Percentiles rank a stretch among this genome's conserved stretches.
These are phyloP conservation scores for Curvularia verruculosa DNA, from an alignment of 2,329 filamentous ascomycete species.

Conservation along the genomic window DNA sequence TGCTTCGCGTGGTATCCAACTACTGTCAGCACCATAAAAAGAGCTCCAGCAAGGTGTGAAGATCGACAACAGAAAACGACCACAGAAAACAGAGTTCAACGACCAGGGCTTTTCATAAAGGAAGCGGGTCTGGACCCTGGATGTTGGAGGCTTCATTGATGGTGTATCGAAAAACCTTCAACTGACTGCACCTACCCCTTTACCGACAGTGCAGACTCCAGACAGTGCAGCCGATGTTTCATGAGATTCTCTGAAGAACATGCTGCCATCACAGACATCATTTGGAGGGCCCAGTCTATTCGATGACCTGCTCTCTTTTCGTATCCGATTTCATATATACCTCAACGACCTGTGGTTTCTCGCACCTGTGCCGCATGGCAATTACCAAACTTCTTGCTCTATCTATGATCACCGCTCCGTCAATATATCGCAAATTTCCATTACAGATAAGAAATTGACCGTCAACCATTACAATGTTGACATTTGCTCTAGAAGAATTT, in stretches of 20 bases:
- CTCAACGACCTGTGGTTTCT: slow-evolving; percentile 36
- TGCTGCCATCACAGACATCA: slow-evolving; percentile 16
- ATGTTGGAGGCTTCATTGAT: slow-evolving; percentile 16
- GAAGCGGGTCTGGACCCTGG: slow-evolving; percentile 13
- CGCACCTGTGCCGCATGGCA: slow-evolving; percentile 25
- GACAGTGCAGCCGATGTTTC: slow-evolving; percentile 3
- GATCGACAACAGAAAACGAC: slow-evolving; percentile 8
- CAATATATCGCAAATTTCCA: slow-evolving; percentile 18
- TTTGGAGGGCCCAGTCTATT: slow-evolving; percentile 20
- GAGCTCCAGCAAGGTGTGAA: slow-evolving; percentile 12
- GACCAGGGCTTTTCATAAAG: not conserved
- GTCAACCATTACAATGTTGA: slow-evolving; percentile 29
- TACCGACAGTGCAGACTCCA: not conserved
- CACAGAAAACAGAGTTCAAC: not conserved
- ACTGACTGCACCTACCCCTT: slow-evolving; percentile 3
- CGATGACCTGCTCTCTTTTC: slow-evolving; percentile 17
- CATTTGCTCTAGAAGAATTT: slow-evolving; percentile 22
- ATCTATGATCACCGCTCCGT: slow-evolving; percentile 12
- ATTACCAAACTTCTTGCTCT: slow-evolving; percentile 19
- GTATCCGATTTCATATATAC: slow-evolving; percentile 15
- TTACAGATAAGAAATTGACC: slow-evolving; percentile 21
- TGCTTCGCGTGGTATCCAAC: slow-evolving; percentile 20
- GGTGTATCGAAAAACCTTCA: slow-evolving; percentile 16
- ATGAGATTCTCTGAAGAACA: slow-evolving; percentile 11
- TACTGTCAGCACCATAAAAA: slow-evolving; percentile 14